These are phyloP conservation scores for Puccinia triticina DNA, from an alignment of 1,284 basidiomycete species.

Conservation along the genomic window DNA sequence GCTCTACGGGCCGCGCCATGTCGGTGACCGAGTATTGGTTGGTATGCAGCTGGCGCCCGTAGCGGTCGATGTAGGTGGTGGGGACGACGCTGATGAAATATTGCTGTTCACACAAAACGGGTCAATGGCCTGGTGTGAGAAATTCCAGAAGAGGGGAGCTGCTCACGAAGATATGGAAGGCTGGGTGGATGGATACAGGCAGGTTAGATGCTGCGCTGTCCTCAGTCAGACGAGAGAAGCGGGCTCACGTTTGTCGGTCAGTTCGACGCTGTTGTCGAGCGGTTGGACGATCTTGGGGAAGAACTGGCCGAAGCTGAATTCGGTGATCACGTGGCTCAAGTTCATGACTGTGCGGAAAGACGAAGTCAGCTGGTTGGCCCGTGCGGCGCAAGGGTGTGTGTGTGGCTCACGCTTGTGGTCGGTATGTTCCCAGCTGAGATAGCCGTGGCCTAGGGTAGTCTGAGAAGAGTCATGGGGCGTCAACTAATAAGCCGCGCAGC, in stretches of 20 bases:
- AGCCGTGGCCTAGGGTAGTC: slow-evolving; percentile 92
- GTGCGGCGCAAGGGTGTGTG: too few relatives aligned
- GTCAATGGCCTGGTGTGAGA: neutral
- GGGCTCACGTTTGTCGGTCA: slow-evolving; percentile 74
- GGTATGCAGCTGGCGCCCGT: slow-evolving; percentile 69
- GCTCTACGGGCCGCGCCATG: slow-evolving; percentile 76
- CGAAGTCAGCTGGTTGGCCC: neutral
- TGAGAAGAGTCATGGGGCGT: slow-evolving; percentile 23
- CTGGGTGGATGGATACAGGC: neutral
- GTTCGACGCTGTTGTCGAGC: slow-evolving; percentile 74
- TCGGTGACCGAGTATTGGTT: slow-evolving; percentile 96
- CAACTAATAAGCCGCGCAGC: too few relatives aligned
- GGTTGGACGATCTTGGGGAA: slow-evolving; percentile 96
- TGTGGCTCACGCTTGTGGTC: slow-evolving; percentile 71
- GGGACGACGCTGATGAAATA: slow-evolving; percentile 95
- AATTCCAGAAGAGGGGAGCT: neutral
- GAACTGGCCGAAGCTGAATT: slow-evolving; percentile 94
- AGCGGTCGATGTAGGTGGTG: slow-evolving; percentile 80
- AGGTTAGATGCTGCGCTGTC: neutral
- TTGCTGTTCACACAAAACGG: slow-evolving; percentile 67
- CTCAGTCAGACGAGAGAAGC: neutral
- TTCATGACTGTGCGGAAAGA: slow-evolving; percentile 77
- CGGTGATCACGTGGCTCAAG: slow-evolving; percentile 89
- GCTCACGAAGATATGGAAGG: slow-evolving; percentile 45
- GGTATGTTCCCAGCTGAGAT: slow-evolving; percentile 81